Evolutionary conservation across 2,329 filamentous ascomycete genomes (phyloP), one percentile per base, ranked within the genome.

Genomic region (Knufia fluminis): DNA sequence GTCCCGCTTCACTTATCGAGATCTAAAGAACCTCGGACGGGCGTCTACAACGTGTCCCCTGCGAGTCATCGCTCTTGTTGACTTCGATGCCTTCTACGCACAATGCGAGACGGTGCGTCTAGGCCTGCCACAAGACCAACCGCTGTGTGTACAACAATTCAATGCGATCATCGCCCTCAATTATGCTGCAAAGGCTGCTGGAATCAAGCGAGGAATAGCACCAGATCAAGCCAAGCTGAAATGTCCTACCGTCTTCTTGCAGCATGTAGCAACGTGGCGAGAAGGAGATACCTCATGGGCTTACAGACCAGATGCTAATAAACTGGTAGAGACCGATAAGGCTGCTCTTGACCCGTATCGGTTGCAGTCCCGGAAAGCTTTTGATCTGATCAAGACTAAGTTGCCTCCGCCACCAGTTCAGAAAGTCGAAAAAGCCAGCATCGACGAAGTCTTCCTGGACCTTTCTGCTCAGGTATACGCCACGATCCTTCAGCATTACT

Each of bases 381-480:
- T 97, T 58, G 77, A 80, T 10, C 68, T 80, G 49, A 86, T 96
- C 61, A 90, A 88, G 62, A 82, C 83, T 2, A 71, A 71, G 23
- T 68, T 96, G 39, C 83, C 85, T 1, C 63, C 69, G 16, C 63
- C 74, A 0, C 66, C 76, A 38, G 7, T 20, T 3, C 85, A 87
- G 62, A 80, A 75, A 59, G 79, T 95, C 38, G 90, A 97, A 70
- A 97, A 96, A 64, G 91, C 91, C 19, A 83, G 88, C 61, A 85
- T 97, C 49, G 91, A 97, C 63, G 91, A 97, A 66, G 88, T 95
- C 7, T 97, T 95, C 62, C 70, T 97, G 52, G 92, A 97, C 66
- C 68, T 97, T 44, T 94, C 88, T 8, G 82, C 84, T 1, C 84
- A 95, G 52, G 77, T 96, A 2, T 85, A 92, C 64, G 74, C 75